phyloP scores from a whole-genome alignment of 305 asterid genomes.

The Fraxinus velutina region DNA sequence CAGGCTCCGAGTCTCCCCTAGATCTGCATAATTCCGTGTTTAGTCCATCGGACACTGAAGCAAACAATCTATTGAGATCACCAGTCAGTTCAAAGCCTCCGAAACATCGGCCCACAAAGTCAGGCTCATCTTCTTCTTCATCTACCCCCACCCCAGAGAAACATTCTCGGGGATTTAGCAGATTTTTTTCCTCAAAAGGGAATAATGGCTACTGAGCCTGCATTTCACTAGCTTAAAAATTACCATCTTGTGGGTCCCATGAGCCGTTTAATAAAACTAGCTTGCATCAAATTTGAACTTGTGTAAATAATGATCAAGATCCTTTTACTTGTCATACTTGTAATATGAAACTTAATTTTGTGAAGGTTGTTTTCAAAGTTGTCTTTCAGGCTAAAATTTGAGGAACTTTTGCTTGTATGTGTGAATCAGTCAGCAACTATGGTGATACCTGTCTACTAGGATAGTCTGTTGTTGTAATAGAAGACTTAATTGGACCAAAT shows the following conservation, averaged over 20 bases:
- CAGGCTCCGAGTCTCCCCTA: constrained; percentile 59
- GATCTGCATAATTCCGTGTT: constrained; percentile 36
- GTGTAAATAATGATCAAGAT: constrained; percentile 44
- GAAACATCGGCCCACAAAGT: constrained; percentile 58
- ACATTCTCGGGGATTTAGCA: constrained; percentile 71
- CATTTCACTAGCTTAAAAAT: constrained; percentile 13
- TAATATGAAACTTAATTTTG: constrained; percentile 30
- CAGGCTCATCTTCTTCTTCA: constrained; percentile 54
- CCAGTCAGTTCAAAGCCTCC: constrained; percentile 44
- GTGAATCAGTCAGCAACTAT: not conserved
- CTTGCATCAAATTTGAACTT: constrained; percentile 18
- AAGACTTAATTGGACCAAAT: not conserved
- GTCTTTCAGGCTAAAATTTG: not conserved
- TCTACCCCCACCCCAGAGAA: constrained; percentile 76
- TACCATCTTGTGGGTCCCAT: constrained; percentile 10
- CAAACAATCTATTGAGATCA: constrained; percentile 50
- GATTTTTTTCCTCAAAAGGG: constrained; percentile 81
- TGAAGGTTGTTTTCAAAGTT: constrained; percentile 12
- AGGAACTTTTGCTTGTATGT: not conserved
- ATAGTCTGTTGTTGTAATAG: not conserved
- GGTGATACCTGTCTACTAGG: not conserved
- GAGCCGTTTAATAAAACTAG: constrained; percentile 22
- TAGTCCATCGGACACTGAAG: constrained; percentile 60
- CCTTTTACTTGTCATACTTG: constrained; percentile 12
- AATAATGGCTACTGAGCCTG: constrained; percentile 40